Percentiles rank a stretch among this genome's conserved stretches.
phyloP scores from a whole-genome alignment of 257 asterid species.

The Jacaranda mimosifolia region DNA sequence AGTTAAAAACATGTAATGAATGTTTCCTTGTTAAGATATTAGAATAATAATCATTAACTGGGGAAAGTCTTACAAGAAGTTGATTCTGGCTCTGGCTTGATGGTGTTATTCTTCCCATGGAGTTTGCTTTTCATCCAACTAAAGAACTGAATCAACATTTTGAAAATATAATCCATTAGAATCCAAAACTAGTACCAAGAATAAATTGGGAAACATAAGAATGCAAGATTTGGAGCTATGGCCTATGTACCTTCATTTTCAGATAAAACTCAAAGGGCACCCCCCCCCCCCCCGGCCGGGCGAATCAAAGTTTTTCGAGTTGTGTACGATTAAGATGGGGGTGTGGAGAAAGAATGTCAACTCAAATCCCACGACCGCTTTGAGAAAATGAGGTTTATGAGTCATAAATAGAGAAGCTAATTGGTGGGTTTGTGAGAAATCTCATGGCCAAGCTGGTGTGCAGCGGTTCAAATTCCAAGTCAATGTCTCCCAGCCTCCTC shows the following conservation, averaged over 20 bases:
- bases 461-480: conserved; percentile 47
- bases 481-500: too few relatives aligned
- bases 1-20: neutral
- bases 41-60: neutral
- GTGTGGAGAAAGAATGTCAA: conserved; percentile 22
- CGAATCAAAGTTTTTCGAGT: conserved; percentile 24
- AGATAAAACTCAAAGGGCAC: conserved; percentile 2
- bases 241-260: conserved; percentile 62
- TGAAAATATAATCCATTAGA: conserved; percentile 10
- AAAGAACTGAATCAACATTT: conserved; percentile 53
- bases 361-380: conserved; percentile 36
- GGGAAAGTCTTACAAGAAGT: conserved; percentile 43
- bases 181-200: neutral
- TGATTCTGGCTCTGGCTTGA: conserved; percentile 40
- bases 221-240: neutral
- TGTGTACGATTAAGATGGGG: conserved; percentile 12
- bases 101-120: conserved; percentile 49
- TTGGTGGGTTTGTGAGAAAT: conserved; percentile 23
- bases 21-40: neutral
- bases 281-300: too few relatives aligned
- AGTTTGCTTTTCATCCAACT: conserved; percentile 71
- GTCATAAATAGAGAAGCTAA: conserved; percentile 36
- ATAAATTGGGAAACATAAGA: neutral
- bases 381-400: conserved; percentile 18
- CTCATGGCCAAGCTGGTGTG: neutral